Evolutionary conservation across 805 yeast genomes (phyloP).

Genomic region (Kockiozyma suomiensis): DNA sequence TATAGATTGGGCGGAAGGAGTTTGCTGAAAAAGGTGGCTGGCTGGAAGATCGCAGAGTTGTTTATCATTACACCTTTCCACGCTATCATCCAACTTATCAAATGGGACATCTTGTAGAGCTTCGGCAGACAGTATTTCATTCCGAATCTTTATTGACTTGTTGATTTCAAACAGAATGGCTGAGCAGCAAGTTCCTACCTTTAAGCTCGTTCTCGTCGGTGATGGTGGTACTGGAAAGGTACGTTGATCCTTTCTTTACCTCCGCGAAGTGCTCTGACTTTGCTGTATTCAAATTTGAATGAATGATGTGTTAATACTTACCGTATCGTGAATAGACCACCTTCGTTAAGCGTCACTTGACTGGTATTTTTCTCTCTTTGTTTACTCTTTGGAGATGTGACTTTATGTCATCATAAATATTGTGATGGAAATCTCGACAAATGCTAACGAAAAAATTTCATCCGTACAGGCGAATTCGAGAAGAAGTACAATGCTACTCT

Average conservation of each 20-base stretch:
- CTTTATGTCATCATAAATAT: background rate
- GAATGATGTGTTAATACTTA: background rate
- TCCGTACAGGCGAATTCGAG: constrained; percentile 81
- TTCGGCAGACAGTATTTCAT: too few species aligned
- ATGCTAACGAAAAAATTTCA: background rate
- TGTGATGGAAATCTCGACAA: background rate
- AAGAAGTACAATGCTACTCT: constrained; percentile 98
- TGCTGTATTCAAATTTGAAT: background rate
- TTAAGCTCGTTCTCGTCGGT: constrained; percentile 98
- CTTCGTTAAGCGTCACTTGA: constrained; percentile 98
- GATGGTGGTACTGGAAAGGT: constrained; percentile 99
- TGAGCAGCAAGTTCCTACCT: constrained; percentile 73
- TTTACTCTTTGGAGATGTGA: background rate
- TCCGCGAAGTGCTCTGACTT: background rate
- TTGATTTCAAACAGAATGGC: constrained; percentile 20
- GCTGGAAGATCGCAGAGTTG: background rate
- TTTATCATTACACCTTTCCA: background rate
- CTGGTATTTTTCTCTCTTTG: constrained; percentile 45
- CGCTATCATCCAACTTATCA: background rate
- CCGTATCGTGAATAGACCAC: constrained; percentile 63
- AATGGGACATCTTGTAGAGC: too few species aligned
- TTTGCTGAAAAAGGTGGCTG: background rate
- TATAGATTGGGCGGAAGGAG: background rate
- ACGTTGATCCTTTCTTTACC: constrained; percentile 35
- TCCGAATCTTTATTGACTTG: background rate